These are phyloP conservation scores for Calonectria henricotiae DNA, from an alignment of 2,329 filamentous ascomycete genomes.

Conservation along the genomic window DNA sequence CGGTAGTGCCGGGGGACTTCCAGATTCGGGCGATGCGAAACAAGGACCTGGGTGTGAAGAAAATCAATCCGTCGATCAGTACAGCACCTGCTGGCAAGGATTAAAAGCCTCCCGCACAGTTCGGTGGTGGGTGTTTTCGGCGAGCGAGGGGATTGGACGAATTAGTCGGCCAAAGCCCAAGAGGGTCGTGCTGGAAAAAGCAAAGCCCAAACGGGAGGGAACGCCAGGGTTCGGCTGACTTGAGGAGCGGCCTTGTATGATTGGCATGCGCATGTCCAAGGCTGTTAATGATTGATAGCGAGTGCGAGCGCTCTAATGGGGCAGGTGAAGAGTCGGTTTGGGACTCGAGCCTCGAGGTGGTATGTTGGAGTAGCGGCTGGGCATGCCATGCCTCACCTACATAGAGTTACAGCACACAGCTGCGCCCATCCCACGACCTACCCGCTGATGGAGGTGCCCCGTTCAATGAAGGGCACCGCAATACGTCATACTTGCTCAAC, in stretches of 20 bases:
- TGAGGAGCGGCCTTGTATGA: conserved; percentile 10
- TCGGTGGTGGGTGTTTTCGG: conserved; percentile 24
- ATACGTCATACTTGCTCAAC: conserved; percentile 18
- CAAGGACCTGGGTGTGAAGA: conserved; percentile 50
- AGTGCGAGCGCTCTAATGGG: conserved; percentile 2
- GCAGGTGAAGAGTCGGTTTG: background rate
- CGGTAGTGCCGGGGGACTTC: conserved; percentile 48
- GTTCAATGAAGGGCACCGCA: background rate
- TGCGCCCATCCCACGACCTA: conserved; percentile 15
- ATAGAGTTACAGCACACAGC: conserved; percentile 23
- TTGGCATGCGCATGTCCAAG: conserved; percentile 13
- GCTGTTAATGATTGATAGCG: conserved; percentile 15
- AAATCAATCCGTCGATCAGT: conserved; percentile 53
- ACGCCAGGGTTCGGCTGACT: conserved; percentile 20
- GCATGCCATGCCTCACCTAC: conserved; percentile 4
- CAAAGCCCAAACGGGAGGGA: conserved; percentile 22
- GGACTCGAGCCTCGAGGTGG: background rate
- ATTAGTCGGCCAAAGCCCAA: conserved; percentile 18
- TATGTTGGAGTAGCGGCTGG: background rate
- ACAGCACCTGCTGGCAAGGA: conserved; percentile 32
- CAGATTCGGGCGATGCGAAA: conserved; percentile 48
- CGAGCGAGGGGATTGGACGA: conserved; percentile 15
- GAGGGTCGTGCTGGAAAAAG: conserved; percentile 24
- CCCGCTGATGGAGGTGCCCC: background rate
- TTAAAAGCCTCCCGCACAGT: conserved; percentile 35